Base-by-base conservation (phyloP, 345 rosid species). In the Erysimum cheiranthoides region DNA sequence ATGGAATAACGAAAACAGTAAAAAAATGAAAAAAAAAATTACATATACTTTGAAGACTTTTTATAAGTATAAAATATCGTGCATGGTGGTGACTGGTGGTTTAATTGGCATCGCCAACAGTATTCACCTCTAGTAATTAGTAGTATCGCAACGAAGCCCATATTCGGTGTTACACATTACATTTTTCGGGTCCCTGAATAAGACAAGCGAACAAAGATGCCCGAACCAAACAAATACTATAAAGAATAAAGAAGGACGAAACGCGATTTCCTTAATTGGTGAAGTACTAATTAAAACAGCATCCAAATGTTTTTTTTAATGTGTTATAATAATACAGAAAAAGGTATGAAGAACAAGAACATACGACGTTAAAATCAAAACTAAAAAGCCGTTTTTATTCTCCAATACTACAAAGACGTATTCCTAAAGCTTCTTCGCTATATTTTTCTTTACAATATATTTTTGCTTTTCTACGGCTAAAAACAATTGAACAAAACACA, bases 201-300 rank as follows among this genome's bases (percentile, higher is more conserved):
- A 66, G 67, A 74, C 61, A 74, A 66, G 60, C 10, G 51, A 58
- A 59, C 61, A 5, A 46, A 74, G 67, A 74, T 67, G 67, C 61
- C 31, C 12, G 17, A 66, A 74, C 34, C 27, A 56, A 49, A 58
- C 45, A 38, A 46, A 17, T 25, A n/a, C n/a, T n/a, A 31, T 27
- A 25, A 64, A 42, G 2, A 21, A 49, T 3, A 51, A 35, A 59
- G 1, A 74, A n/a, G 46, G 18, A 40, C 60, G 78, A 67, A 67
- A 68, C 74, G 31, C 32, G 27, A 59, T 68, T 75, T 50, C 79
- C 74, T 68, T 60, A 68, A 76, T 61, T 75, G 69, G 74, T 43
- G 36, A 75, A 59, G 39, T 75, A 75, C 70, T 68, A 61, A 68
- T 27, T 14, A 61, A 75, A 60, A 30, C 14, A 68, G 67, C 52